These are phyloP conservation scores for Cordyceps fumosorosea DNA, from an alignment of 2,329 filamentous ascomycete species.

Conservation along the genomic window DNA sequence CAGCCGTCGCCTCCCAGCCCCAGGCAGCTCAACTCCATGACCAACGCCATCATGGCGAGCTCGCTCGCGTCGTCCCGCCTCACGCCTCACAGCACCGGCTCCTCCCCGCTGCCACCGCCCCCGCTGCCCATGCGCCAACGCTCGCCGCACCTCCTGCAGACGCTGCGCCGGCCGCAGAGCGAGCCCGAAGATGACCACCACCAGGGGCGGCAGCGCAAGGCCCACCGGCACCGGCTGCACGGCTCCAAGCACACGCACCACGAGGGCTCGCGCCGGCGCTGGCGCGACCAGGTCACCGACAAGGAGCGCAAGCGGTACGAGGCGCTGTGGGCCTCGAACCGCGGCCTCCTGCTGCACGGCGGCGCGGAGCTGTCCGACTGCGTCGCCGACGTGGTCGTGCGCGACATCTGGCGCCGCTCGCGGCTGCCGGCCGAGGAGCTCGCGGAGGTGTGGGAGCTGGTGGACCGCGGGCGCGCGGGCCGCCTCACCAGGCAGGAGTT, in stretches of 20 bases:
- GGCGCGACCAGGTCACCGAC: conserved; percentile 68
- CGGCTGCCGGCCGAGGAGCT: conserved; percentile 62
- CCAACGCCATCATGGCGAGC: conserved; percentile 68
- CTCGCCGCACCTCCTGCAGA: conserved; percentile 55
- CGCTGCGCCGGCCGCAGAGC: conserved; percentile 52
- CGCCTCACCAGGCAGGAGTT: conserved; percentile 63
- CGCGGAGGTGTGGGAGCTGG: conserved; percentile 70
- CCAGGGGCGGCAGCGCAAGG: conserved; percentile 43
- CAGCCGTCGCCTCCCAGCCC: conserved; percentile 26
- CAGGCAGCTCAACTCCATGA: conserved; percentile 58
- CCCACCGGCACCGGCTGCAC: conserved; percentile 46
- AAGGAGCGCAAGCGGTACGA: conserved; percentile 75
- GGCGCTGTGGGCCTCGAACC: conserved; percentile 78
- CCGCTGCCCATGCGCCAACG: conserved; percentile 37
- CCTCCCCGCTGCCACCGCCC: conserved; percentile 25
- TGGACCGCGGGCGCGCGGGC: conserved; percentile 51
- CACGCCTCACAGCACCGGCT: conserved; percentile 34
- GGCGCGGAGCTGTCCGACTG: conserved; percentile 35
- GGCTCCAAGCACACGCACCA: conserved; percentile 63
- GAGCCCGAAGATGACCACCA: conserved; percentile 51
- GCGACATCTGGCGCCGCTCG: conserved; percentile 70
- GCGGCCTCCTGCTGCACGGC: conserved; percentile 44
- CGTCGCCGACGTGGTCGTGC: conserved; percentile 61
- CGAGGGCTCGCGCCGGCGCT: conserved; percentile 67
- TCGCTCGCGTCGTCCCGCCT: conserved; percentile 61